Evolutionary conservation across 306 rosid genomes (phyloP), one percentile per base, ranked within the genome.

Genomic region (Pueraria montana): DNA sequence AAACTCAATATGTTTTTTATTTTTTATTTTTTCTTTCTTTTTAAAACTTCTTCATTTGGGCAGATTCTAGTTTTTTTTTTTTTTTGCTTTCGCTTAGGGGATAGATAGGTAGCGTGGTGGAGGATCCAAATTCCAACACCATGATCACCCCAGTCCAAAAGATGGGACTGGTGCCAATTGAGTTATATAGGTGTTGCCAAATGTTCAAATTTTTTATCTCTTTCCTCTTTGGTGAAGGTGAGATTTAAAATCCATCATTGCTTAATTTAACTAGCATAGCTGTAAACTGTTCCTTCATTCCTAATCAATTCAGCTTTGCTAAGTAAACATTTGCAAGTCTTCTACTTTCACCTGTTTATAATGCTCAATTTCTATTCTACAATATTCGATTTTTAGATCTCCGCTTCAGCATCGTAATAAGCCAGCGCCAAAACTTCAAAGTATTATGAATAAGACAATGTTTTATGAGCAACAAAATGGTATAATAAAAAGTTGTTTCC

Each of bases 41-140:
- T 55, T 0, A 8, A 66, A 38, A 40, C 8, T 67, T 40, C 27
- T 40, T 40, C 3, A 67, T 50, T 38, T 2, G 7, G 65, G 48
- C 71, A 76, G 5, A 52, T 20, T 80, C 43, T 74, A 64, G n/a
- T 26, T 66, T 26, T 81, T 32, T 2, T 13, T 2, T 26, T 40
- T 38, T 3, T 26, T 56, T 69, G 30, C 2, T 3, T 24, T 20
- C 16, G 52, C 42, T n/a, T 5, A 24, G 27, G 75, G 24, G 48
- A 65, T 18, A 40, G 72, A 36, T 18, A 40, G 49, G 26, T 63
- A n/a, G 36, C 18, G 10, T 65, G 75, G 75, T 34, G 40, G 5
- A 32, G 66, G 42, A 67, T 79, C 13, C 30, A 52, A 52, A 26
- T 21, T 66, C 18, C 24, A 55, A 67, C 9, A 52, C 11, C 77